Percentiles rank a stretch among this genome's conserved stretches.
phyloP scores from a whole-genome alignment of 495 filamentous ascomycete species.

The Astrothelium subdiscretum region DNA sequence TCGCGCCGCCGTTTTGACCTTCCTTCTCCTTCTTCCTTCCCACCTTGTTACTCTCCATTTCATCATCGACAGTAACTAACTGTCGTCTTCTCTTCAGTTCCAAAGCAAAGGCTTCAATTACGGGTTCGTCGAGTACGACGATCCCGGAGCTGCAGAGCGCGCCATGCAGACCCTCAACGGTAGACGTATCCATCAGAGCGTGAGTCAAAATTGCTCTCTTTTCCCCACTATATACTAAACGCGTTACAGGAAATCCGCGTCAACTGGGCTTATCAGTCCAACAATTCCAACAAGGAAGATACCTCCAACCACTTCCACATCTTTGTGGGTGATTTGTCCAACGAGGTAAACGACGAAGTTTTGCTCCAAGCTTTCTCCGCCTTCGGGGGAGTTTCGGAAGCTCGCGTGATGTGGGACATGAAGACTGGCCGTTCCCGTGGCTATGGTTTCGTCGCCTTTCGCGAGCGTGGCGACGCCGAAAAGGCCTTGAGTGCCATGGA shows the following conservation, averaged over 20 bases:
- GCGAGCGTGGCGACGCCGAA: slow-evolving; percentile 86
- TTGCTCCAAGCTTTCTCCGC: slow-evolving; percentile 91
- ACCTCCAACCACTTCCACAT: slow-evolving; percentile 99
- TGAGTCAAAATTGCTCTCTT: slow-evolving; percentile 37
- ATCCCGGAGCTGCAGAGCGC: slow-evolving; percentile 88
- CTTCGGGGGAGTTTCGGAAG: slow-evolving; percentile 95
- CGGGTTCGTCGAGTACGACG: slow-evolving; percentile 98
- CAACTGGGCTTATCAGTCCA: slow-evolving; percentile 99
- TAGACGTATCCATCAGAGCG: slow-evolving; percentile 85
- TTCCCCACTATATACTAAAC: not conserved
- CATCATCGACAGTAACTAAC: not conserved
- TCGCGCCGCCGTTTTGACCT: not conserved
- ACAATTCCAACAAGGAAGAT: slow-evolving; percentile 88
- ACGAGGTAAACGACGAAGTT: slow-evolving; percentile 97
- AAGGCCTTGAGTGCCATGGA: slow-evolving; percentile 97
- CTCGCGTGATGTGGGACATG: slow-evolving; percentile 99
- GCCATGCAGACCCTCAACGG: slow-evolving; percentile 97
- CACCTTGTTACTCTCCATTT: not conserved
- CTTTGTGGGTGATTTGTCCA: slow-evolving; percentile 95
- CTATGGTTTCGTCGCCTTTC: slow-evolving; percentile 97
- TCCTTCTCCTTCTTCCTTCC: not conserved
- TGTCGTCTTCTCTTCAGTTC: slow-evolving; percentile 37
- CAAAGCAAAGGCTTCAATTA: slow-evolving; percentile 98
- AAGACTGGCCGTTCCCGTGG: slow-evolving; percentile 96
- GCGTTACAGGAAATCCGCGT: slow-evolving; percentile 81